Evolutionary conservation across 78 protist genomes (phyloP), one percentile per base, ranked within the genome.

Genomic region (Planoprotostelium fungivorum): DNA sequence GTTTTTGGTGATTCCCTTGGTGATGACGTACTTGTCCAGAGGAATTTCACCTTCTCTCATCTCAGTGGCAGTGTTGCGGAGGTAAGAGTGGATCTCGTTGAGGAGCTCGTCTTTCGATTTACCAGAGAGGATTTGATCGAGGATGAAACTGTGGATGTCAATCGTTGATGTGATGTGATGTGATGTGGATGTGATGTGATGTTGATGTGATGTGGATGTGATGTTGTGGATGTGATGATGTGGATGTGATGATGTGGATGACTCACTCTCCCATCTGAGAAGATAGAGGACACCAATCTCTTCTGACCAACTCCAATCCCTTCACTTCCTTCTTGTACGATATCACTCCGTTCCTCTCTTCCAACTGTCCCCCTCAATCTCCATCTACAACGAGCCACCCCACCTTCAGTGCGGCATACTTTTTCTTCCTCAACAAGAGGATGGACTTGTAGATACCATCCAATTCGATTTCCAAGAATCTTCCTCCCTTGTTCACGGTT

Each of bases 231-330:
- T n/a, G n/a, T n/a, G n/a, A n/a, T n/a, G n/a, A 16, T 35, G 86
- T 28, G 28, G 51, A 84, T 29, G 87, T 39, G 38, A 92, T 86
- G 35, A 90, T 28, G 16, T 88, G 31, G 23, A 86, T 34, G 34
- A 89, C 34, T 83, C 38, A 36, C 37, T 86, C 63, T 0, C 98
- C 97, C 28, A 88, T 92, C 5, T 92, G 88, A 34, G 92, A 88
- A 0, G 99, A 88, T 0, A 99, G 91, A 28, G 84, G 93, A 88
- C 99, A 99, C 99, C 99, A 99, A 89, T 99, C 99, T 16, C 99
- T 94, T 0, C 99, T 95, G 23, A 98, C 99, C 0, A 98, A 88
- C 89, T 99, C 99, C 1, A 99, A 84, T 34, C 99, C 99, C 94
- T 98, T 98, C 37, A 93, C 85, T 38, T 97, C 97, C 28, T 63